Evolutionary conservation across 805 yeast genomes (phyloP).

Genomic region (Novakomyces olei): DNA sequence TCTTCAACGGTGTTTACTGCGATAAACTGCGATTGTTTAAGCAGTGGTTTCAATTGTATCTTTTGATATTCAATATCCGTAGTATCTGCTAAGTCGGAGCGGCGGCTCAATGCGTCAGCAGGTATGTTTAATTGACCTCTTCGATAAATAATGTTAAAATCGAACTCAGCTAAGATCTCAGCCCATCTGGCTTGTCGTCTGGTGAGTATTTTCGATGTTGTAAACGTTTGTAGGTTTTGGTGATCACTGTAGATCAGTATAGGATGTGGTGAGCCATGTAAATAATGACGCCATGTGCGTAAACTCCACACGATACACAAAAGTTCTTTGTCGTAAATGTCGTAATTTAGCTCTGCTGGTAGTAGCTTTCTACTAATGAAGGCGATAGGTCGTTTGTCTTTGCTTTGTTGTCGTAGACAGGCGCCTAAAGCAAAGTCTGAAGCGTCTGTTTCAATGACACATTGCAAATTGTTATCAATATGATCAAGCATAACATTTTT

Average conservation of each 20-base stretch:
- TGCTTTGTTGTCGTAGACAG: not conserved
- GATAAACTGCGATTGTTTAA: not conserved
- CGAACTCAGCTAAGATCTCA: not conserved
- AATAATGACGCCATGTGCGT: not conserved
- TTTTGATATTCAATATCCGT: not conserved
- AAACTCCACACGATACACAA: not conserved
- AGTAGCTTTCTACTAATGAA: constrained; percentile 1
- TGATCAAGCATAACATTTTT: not conserved
- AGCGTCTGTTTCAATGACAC: constrained; percentile 7
- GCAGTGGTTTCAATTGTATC: not conserved
- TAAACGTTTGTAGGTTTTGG: not conserved
- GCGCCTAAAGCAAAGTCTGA: constrained; percentile 3
- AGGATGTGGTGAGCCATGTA: not conserved
- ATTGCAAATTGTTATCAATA: not conserved
- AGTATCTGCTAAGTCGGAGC: no score
- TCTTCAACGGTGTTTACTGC: not conserved
- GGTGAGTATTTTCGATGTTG: not conserved
- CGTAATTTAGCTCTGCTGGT: constrained; percentile 5
- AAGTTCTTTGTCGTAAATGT: constrained; percentile 6
- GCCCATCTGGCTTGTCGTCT: not conserved
- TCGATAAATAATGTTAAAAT: not conserved
- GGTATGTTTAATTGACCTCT: not conserved
- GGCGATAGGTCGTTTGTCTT: constrained; percentile 4
- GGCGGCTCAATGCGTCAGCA: not conserved
- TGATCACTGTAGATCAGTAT: not conserved